Evolutionary conservation across 768 basidiomycete species (phyloP), one percentile per base, ranked within the genome.

Genomic region (Mycena vulgaris): DNA sequence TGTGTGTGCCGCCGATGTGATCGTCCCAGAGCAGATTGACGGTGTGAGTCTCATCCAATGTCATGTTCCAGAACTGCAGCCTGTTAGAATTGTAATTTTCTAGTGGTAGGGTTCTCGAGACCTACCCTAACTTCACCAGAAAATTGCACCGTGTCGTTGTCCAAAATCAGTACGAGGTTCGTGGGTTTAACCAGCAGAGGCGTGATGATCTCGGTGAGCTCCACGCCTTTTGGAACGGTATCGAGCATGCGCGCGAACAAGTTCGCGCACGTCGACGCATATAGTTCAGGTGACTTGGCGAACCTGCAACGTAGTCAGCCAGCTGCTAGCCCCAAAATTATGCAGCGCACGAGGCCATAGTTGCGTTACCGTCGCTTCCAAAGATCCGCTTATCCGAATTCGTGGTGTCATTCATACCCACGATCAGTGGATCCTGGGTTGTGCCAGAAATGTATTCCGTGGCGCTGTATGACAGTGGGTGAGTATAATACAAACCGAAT

Each of bases 351-450:
- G 75, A 75, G 27, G 66, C 65, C 73, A 84, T 77, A 5, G 83
- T 84, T 30, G 66, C 74, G 57, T 84, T 83, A 7, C 76, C 77
- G 61, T 83, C 83, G 27, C 76, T 77, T 19, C 75, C 68, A 61
- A 83, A 83, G 9, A 83, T 77, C 9, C 79, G 79, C 33, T 80
- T 73, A 65, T 84, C 83, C 14, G 82, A 82, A 14, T 75, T 78
- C 75, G 82, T 75, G 8, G 82, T 83, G 45, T 69, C 73, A 63
- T 84, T 84, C 2, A 76, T 52, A 37, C 76, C 75, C 14, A 77
- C 76, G 31, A 83, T 82, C 45, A 83, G 79, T 13, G 79, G 77
- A 37, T 84, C 81, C 51, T 75, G 71, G 1, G 82, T 83, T 16
- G 78, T 75, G 11, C 82, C 82, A 55, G 77, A 73, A 33, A 84